These are phyloP conservation scores for Colletotrichum musae DNA, from an alignment of 2,329 filamentous ascomycete species.

Conservation along the genomic window DNA sequence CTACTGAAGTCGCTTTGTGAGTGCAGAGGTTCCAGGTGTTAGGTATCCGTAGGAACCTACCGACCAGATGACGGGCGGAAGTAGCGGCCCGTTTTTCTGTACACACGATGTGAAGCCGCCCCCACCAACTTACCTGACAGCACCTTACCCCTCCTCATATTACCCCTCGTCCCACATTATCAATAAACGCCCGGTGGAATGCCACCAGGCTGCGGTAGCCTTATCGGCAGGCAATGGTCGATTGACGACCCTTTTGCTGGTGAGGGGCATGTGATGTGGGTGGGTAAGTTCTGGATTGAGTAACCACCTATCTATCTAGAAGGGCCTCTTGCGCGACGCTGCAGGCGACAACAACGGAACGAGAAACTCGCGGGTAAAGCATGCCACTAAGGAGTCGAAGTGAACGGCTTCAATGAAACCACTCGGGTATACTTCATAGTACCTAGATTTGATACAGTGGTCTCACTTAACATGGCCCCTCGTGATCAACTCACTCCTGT, in stretches of 20 bases:
- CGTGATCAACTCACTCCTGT: constrained; percentile 20
- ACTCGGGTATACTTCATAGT: background rate
- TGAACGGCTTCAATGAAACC: background rate
- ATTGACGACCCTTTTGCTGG: constrained; percentile 4
- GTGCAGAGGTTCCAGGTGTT: background rate
- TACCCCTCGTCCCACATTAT: constrained; percentile 1
- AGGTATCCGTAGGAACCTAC: too few species aligned
- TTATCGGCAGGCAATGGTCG: background rate
- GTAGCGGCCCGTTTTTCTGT: too few species aligned
- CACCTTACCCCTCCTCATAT: constrained; percentile 9
- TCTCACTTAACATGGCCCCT: constrained; percentile 13
- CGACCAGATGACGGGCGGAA: too few species aligned
- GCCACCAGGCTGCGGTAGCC: background rate
- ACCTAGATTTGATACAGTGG: background rate
- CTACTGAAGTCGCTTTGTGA: constrained; percentile 4
- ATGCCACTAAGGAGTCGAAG: too few species aligned
- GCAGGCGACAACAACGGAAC: too few species aligned
- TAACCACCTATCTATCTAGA: too few species aligned
- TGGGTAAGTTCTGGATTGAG: too few species aligned
- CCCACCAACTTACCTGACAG: constrained; percentile 12
- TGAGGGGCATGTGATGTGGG: constrained; percentile 1
- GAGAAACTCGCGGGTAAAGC: too few species aligned
- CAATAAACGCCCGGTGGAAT: constrained; percentile 5
- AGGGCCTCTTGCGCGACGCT: too few species aligned
- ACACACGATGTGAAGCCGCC: background rate